Base-by-base conservation (phyloP, 352 stramenopile species). In the Phytophthora pistaciae region DNA sequence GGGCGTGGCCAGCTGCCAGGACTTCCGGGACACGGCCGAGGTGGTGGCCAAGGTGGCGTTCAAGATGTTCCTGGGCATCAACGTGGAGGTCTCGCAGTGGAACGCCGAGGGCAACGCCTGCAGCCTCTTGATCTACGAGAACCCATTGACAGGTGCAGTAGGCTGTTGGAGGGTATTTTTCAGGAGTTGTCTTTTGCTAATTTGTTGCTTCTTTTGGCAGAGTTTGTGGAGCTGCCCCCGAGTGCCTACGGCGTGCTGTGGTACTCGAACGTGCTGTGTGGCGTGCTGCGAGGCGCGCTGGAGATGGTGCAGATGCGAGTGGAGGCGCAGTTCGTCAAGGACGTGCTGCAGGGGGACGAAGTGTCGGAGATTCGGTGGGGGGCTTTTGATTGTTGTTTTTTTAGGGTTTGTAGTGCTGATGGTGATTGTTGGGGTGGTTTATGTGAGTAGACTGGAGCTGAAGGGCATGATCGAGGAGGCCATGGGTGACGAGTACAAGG, bases 21-120 rank as follows among this genome's bases (percentile, higher is more conserved):
- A 98, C 75, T 97, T 99, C 49, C 85, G 85, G 38, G 96, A 99
- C 64, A 99, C 97, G 16, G 86, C 94, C 29, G 96, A 99, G 57
- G 92, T 99, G 27, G 88, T 99, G 61, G 90, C 95, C 40, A 98
- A 99, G 66, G 91, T 98, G 27, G 97, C 95, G 7, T 99, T 99
- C 72, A 98, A 98, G 76, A 99, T 99, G 98, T 99, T 99, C 72
- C 76, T 99, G 21, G 98, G 98, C n/a, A 91, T 99, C 60, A 95
- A 88, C 50, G 92, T 88, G 36, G 97, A 99, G 38, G 88, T 98
- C 5, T 64, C 80, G 27, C 89, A 95, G 71, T 98, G 96, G 87
- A 97, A 97, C 70, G 77, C 82, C 31, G 91, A 98, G 42, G 84
- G 84, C 46, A 96, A 68, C 5, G 80, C 84, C 5, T 99, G 98